Evolutionary conservation across 2,329 filamentous ascomycete genomes (phyloP), one percentile per base, ranked within the genome.

Genomic region (Tolypocladium tundrense): DNA sequence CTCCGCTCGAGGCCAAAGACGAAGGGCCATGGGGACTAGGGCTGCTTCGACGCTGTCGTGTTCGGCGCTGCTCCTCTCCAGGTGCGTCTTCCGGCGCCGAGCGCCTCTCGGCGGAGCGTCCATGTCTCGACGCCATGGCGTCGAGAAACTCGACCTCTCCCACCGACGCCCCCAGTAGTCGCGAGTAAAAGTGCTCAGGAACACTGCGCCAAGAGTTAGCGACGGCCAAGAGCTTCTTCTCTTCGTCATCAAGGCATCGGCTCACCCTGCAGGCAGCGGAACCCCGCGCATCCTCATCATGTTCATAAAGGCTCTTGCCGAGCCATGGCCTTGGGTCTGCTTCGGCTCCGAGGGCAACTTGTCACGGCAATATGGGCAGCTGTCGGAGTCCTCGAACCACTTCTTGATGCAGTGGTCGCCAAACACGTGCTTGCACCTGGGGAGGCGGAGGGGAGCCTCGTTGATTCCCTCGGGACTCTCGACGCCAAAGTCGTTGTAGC

Each of bases 371-470:
- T 86, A 86, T 0, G 84, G 84, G 62, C 84, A 87, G 57, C 75
- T 84, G 62, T 84, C 79, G 1, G 81, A 81, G 52, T 86, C 81
- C 56, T 82, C 75, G 48, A 87, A 78, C 84, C 84, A 87, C 62
- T 82, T 85, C 67, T 81, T 84, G 61, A 87, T 83, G 67, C 84
- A 87, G 62, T 80, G 76, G 58, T 85, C 77, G 21, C 84, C 84
- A 67, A 87, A 87, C 8, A 87, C 68, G 63, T 87, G 84, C 62
- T 81, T 83, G 73, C 84, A 87, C 62, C 77, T 80, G 2, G 84
- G 84, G 21, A 87, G 69, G 24, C 81, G 79, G 19, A 86, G 67
- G 1, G 84, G 81, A 3, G 70, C 73, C 65, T 87, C 84, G 52
- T 73, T 76, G 24, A 81, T 69, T 1, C 83, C 83, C 61, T 87